Evolutionary conservation across 805 yeast genomes (phyloP).

Genomic region (Teunomyces kruisii): DNA sequence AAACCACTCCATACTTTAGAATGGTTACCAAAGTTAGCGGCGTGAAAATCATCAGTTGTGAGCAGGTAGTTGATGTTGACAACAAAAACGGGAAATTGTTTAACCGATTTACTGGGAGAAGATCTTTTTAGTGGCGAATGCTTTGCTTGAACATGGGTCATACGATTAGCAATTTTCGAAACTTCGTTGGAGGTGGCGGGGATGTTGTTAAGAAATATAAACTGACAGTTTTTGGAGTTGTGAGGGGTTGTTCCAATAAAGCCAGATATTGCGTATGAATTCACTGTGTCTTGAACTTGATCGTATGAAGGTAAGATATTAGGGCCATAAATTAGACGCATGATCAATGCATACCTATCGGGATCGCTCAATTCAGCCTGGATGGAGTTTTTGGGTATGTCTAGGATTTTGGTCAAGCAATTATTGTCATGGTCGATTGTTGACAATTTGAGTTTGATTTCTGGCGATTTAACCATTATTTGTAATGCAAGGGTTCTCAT

Average conservation of each 20-base stretch:
- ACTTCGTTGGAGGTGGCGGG: constrained; percentile 13
- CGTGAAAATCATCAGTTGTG: constrained; percentile 29
- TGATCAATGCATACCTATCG: not conserved
- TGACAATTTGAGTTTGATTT: constrained; percentile 14
- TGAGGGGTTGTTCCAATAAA: constrained; percentile 37
- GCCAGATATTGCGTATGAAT: constrained; percentile 31
- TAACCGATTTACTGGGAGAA: not conserved
- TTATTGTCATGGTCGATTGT: constrained; percentile 4
- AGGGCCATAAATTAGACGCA: constrained; percentile 29
- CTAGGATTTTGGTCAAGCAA: not conserved
- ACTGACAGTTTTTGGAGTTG: constrained; percentile 41
- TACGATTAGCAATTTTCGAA: not conserved
- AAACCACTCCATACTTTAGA: not conserved
- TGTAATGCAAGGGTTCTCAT: constrained; percentile 30
- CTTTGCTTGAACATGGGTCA: not conserved
- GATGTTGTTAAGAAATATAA: constrained; percentile 45
- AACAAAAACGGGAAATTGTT: constrained; percentile 36
- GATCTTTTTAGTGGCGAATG: not conserved
- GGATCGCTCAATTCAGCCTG: constrained; percentile 11
- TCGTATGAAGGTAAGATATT: constrained; percentile 20
- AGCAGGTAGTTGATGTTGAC: constrained; percentile 27
- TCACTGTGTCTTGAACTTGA: constrained; percentile 21
- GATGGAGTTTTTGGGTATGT: constrained; percentile 8
- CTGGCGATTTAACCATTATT: constrained; percentile 24
- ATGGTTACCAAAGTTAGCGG: not conserved